Conservation (phyloP, 345 rosid genomes). For the Arabis alpina region DNA sequence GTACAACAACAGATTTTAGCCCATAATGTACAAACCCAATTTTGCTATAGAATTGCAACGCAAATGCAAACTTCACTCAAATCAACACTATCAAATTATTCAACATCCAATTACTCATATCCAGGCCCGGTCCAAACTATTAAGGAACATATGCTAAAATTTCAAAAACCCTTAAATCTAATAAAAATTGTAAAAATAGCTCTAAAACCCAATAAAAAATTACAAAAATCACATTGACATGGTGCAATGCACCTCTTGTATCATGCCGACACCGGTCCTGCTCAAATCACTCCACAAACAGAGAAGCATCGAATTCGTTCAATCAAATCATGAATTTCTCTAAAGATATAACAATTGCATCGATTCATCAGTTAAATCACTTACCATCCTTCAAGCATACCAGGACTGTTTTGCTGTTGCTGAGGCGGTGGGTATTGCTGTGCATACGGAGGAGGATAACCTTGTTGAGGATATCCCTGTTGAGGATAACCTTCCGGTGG, state of each 20-base stretch:
- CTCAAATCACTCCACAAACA: no score
- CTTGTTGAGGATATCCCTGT: conserved; percentile 35
- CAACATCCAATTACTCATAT: not conserved
- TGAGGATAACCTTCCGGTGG: conserved; percentile 38
- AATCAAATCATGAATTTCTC: no score
- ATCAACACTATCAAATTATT: not conserved
- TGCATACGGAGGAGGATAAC: conserved; percentile 59
- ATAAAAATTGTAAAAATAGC: no score
- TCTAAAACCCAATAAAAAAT: no score
- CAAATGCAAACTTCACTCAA: not conserved
- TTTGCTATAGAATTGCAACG: not conserved
- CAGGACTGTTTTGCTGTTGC: conserved; percentile 50
- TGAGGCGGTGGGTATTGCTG: conserved; percentile 70
- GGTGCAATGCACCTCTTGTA: no score
- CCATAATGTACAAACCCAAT: not conserved
- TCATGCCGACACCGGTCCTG: no score
- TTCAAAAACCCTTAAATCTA: no score
- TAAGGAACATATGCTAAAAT: no score
- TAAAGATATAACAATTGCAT: no score
- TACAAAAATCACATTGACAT: no score
- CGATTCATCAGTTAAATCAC: not conserved
- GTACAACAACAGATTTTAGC: no score
- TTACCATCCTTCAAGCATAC: conserved; percentile 80
- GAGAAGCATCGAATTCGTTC: not conserved
- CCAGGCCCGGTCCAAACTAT: no score